These are phyloP conservation scores for Barnettozyma botsteinii DNA, from an alignment of 805 yeast genomes.

Conservation along the genomic window DNA sequence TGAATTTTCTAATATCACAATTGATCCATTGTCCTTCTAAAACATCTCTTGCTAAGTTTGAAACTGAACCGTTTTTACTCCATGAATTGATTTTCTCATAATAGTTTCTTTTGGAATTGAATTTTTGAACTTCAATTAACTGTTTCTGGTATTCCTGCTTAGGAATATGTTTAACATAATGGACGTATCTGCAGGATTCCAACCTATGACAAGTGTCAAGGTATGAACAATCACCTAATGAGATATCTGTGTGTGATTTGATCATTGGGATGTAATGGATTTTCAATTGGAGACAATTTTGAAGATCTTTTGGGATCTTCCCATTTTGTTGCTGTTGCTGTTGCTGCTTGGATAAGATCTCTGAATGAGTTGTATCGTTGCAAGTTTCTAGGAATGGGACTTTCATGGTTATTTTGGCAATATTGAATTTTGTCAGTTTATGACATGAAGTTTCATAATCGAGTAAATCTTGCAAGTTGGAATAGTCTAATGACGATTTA, in stretches of 20 bases:
- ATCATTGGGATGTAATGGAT: conserved; percentile 52
- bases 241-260: conserved; percentile 58
- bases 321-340: conserved; percentile 10
- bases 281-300: conserved; percentile 18
- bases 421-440: conserved; percentile 35
- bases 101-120: conserved; percentile 18
- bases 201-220: conserved; percentile 90
- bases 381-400: conserved; percentile 49
- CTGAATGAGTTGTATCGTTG: conserved; percentile 28
- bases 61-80: conserved; percentile 30
- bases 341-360: conserved; percentile 20
- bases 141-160: conserved; percentile 23
- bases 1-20: conserved; percentile 74
- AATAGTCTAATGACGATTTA: conserved; percentile 8
- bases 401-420: conserved; percentile 32
- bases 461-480: conserved; percentile 17
- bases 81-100: conserved; percentile 27
- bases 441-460: conserved; percentile 35
- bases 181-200: conserved; percentile 73
- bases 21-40: conserved; percentile 79
- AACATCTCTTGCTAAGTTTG: conserved; percentile 28
- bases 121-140: conserved; percentile 17
- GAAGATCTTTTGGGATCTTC: conserved; percentile 27
- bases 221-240: conserved; percentile 87
- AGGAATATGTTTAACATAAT: conserved; percentile 50